phyloP scores from a whole-genome alignment of 371 early-diverging fungal genomes.

The Rhizopus delemar region DNA sequence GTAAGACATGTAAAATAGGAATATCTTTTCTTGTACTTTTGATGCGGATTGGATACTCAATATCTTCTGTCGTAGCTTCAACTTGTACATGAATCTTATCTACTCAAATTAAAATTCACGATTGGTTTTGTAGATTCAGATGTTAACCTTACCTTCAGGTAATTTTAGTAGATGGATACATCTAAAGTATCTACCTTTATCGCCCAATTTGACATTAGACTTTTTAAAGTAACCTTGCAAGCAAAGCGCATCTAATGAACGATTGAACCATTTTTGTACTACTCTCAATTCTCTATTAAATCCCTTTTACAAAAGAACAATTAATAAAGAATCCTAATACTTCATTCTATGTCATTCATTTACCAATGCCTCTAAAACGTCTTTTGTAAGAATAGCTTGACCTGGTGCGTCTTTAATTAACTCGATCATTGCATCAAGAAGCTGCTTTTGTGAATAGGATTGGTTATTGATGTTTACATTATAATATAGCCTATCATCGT shows the following conservation, averaged over 20 bases:
- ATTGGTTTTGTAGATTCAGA: background rate
- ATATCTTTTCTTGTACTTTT: slow-evolving; percentile 4
- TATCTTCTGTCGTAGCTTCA: background rate
- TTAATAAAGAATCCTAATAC: background rate
- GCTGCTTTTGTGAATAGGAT: slow-evolving; percentile 8
- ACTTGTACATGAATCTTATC: background rate
- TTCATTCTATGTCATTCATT: background rate
- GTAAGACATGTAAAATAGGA: slow-evolving; percentile 8
- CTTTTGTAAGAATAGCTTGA: slow-evolving; percentile 26
- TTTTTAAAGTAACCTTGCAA: slow-evolving; percentile 26
- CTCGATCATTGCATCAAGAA: slow-evolving; percentile 22
- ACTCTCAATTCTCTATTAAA: slow-evolving; percentile 22
- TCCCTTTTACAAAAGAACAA: slow-evolving; percentile 23
- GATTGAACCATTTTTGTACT: slow-evolving; percentile 40
- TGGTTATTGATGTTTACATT: slow-evolving; percentile 35
- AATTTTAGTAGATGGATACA: slow-evolving; percentile 22
- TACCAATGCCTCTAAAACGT: slow-evolving; percentile 44
- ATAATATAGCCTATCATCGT: slow-evolving; percentile 13
- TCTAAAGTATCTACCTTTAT: slow-evolving; percentile 12
- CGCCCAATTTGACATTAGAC: slow-evolving; percentile 6
- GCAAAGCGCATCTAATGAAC: slow-evolving; percentile 26
- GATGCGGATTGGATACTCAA: slow-evolving; percentile 10
- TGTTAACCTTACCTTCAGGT: slow-evolving; percentile 15
- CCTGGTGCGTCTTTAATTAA: slow-evolving; percentile 32
- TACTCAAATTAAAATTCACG: background rate